Conservation (phyloP, 2,329 filamentous ascomycete species). For the Neurospora crassa region DNA sequence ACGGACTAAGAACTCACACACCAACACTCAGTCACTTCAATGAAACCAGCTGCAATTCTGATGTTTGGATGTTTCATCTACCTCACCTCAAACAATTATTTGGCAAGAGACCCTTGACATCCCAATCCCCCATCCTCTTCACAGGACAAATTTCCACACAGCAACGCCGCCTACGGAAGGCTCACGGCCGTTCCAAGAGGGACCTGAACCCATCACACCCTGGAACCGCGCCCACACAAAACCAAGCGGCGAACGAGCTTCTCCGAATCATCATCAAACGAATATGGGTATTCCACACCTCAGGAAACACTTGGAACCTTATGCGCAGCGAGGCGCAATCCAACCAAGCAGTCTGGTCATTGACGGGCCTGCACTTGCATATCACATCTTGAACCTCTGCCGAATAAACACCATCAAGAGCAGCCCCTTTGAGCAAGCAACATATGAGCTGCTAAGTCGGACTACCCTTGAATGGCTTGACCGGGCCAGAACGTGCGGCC, state of each 20-base stretch:
- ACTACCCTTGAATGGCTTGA: conserved; percentile 55
- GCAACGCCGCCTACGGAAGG: background rate
- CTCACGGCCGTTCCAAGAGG: background rate
- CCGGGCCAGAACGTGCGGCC: conserved; percentile 41
- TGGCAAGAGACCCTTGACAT: background rate
- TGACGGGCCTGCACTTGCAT: conserved; percentile 72
- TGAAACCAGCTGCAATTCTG: background rate
- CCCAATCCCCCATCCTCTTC: background rate
- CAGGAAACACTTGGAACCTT: conserved; percentile 41
- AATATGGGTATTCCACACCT: conserved; percentile 53
- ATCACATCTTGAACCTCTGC: conserved; percentile 57
- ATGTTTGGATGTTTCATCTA: background rate
- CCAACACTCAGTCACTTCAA: background rate
- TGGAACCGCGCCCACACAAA: conserved; percentile 1
- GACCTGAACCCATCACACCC: background rate
- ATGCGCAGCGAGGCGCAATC: conserved; percentile 34
- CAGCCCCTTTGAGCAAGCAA: conserved; percentile 42
- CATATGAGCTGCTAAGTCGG: conserved; percentile 53
- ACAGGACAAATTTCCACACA: background rate
- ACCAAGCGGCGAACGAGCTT: conserved; percentile 3
- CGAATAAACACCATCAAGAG: conserved; percentile 24
- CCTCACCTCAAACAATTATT: background rate
- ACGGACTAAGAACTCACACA: no score
- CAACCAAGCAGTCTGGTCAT: conserved; percentile 41
- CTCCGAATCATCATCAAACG: background rate